Percentiles rank a stretch among this genome's conserved stretches.
Evolutionary conservation across 257 asterid genomes (phyloP).

Genomic region (Mentha longifolia): DNA sequence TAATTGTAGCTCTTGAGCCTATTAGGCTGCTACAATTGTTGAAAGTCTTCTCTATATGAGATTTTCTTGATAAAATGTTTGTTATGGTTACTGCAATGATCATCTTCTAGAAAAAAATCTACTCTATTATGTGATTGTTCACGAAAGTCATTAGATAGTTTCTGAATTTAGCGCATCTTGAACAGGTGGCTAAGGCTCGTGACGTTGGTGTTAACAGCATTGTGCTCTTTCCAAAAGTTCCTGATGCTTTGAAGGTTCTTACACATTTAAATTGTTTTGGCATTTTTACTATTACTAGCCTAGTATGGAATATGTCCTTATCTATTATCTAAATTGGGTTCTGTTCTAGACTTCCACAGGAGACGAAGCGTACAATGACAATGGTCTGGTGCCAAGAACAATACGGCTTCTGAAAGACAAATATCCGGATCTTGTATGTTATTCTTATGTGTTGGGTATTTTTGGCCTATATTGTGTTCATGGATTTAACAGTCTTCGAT

Average conservation of each 20-base stretch:
- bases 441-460: slow-evolving; percentile 9
- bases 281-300: slow-evolving; percentile 19
- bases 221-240: slow-evolving; percentile 96
- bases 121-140: neutral
- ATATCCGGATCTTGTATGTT: slow-evolving; percentile 90
- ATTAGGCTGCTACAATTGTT: neutral
- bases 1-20: neutral
- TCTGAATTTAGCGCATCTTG: slow-evolving; percentile 30
- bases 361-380: slow-evolving; percentile 91
- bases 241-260: slow-evolving; percentile 92
- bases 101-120: neutral
- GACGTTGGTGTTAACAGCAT: slow-evolving; percentile 98
- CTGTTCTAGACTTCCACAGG: slow-evolving; percentile 72
- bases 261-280: slow-evolving; percentile 6
- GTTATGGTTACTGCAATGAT: slow-evolving; percentile 5
- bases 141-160: neutral
- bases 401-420: slow-evolving; percentile 93
- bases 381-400: slow-evolving; percentile 87
- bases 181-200: slow-evolving; percentile 85
- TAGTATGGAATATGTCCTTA: slow-evolving; percentile 1
- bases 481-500: slow-evolving; percentile 22
- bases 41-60: neutral
- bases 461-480: slow-evolving; percentile 9
- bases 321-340: slow-evolving; percentile 23
- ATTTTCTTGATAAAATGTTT: neutral